Evolutionary conservation across 352 stramenopile species (phyloP).

Genomic region (Peronospora tabacina): DNA sequence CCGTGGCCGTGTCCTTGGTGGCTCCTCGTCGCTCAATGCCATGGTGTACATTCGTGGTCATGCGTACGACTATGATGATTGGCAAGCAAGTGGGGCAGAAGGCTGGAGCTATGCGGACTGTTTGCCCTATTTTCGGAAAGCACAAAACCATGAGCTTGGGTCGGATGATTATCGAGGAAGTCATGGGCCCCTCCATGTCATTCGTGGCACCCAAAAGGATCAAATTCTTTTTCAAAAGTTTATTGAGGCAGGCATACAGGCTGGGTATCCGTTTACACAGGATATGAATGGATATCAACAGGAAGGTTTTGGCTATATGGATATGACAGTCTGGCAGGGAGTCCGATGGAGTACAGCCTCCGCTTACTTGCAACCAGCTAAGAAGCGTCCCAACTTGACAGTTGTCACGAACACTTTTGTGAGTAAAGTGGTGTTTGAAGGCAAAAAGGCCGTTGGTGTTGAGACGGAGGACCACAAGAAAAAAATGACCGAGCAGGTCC

Average conservation of each 20-base stretch:
- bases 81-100: slow-evolving; percentile 54
- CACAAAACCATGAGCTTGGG: slow-evolving; percentile 72
- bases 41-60: slow-evolving; percentile 89
- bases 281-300: slow-evolving; percentile 89
- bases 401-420: slow-evolving; percentile 80
- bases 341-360: slow-evolving; percentile 70
- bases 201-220: slow-evolving; percentile 60
- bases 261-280: slow-evolving; percentile 80
- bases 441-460: slow-evolving; percentile 69
- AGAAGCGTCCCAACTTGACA: slow-evolving; percentile 60
- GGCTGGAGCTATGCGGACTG: slow-evolving; percentile 86
- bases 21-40: slow-evolving; percentile 84
- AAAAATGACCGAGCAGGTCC: slow-evolving; percentile 41
- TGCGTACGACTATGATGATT: slow-evolving; percentile 85
- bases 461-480: slow-evolving; percentile 57
- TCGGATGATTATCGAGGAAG: slow-evolving; percentile 74
- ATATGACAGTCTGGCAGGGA: slow-evolving; percentile 81
- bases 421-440: slow-evolving; percentile 79
- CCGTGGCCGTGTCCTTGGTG: slow-evolving; percentile 80
- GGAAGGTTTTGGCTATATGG: slow-evolving; percentile 88
- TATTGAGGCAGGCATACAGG: slow-evolving; percentile 79
- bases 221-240: slow-evolving; percentile 87
- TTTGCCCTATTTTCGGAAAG: slow-evolving; percentile 84
- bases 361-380: slow-evolving; percentile 67
- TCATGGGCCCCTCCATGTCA: slow-evolving; percentile 75